Evolutionary conservation across 202 grass and related monocot genomes (phyloP).

Genomic region (Schoenoplectus tabernaemontani): DNA sequence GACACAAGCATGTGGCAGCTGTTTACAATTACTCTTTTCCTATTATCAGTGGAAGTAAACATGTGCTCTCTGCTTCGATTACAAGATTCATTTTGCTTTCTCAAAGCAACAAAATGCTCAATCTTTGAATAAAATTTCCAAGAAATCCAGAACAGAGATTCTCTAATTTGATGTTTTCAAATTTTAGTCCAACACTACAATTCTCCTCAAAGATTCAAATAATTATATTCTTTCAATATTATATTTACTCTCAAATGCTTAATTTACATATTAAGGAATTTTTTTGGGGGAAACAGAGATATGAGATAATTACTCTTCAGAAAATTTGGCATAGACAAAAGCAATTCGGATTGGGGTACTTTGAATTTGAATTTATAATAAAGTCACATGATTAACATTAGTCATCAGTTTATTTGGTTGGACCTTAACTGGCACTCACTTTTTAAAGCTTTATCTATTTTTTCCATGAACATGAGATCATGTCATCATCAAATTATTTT

Average conservation of each 20-base stretch:
- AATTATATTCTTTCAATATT: not conserved
- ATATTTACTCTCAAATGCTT: not conserved
- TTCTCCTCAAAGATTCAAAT: not conserved
- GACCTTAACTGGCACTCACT: not conserved
- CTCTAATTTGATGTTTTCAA: not conserved
- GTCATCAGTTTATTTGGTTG: not conserved
- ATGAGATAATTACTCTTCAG: not conserved
- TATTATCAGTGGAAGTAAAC: not conserved
- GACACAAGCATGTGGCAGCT: not conserved
- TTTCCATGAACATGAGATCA: not conserved
- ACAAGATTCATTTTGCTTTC: conserved; percentile 4
- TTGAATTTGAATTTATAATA: not conserved
- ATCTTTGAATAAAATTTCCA: not conserved
- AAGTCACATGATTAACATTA: conserved; percentile 7
- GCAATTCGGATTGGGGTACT: not conserved
- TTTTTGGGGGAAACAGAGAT: not conserved
- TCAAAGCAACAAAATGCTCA: not conserved
- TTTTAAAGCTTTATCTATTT: not conserved
- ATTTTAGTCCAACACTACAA: not conserved
- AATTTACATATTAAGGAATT: not conserved
- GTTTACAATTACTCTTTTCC: not conserved
- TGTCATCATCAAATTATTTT: not conserved
- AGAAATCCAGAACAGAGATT: not conserved
- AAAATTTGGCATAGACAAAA: not conserved
- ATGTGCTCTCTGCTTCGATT: not conserved